These are phyloP conservation scores for Pleurozium schreberi DNA, from an alignment of 225 moss, liverwort and hornwort species.

Conservation along the genomic window DNA sequence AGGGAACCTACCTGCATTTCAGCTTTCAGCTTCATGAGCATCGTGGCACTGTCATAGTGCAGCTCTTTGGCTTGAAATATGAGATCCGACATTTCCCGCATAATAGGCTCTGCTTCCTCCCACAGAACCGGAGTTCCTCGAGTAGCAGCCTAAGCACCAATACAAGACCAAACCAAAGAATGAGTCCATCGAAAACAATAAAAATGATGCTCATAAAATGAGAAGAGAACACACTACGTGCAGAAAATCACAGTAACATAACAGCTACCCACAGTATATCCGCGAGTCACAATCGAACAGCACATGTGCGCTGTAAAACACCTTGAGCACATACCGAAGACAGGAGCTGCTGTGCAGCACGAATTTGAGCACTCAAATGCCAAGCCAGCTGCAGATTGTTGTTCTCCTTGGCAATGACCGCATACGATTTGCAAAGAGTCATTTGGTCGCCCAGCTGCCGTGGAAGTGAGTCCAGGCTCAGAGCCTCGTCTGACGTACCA, in stretches of 20 bases:
- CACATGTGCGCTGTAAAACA: not conserved
- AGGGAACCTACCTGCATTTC: constrained; percentile 49
- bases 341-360: constrained; percentile 72
- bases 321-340: constrained; percentile 26
- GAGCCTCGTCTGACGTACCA: constrained; percentile 9
- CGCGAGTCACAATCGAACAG: not conserved
- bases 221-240: not conserved
- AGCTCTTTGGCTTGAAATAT: constrained; percentile 85
- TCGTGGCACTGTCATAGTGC: constrained; percentile 98
- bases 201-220: not conserved
- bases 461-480: constrained; percentile 38
- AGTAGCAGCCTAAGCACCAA: constrained; percentile 49
- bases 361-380: constrained; percentile 95
- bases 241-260: not conserved
- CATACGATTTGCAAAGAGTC: constrained; percentile 91
- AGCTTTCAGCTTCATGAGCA: constrained; percentile 97
- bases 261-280: not conserved
- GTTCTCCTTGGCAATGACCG: constrained; percentile 95
- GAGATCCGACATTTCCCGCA: constrained; percentile 65
- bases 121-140: constrained; percentile 51
- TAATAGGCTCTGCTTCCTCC: constrained; percentile 69
- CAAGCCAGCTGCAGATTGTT: constrained; percentile 83
- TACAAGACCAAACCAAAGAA: not conserved
- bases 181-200: not conserved
- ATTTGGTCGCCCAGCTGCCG: constrained; percentile 89